Conservation (phyloP, 1,139 yeast genomes). For the Arxiozyma slooffiae region DNA sequence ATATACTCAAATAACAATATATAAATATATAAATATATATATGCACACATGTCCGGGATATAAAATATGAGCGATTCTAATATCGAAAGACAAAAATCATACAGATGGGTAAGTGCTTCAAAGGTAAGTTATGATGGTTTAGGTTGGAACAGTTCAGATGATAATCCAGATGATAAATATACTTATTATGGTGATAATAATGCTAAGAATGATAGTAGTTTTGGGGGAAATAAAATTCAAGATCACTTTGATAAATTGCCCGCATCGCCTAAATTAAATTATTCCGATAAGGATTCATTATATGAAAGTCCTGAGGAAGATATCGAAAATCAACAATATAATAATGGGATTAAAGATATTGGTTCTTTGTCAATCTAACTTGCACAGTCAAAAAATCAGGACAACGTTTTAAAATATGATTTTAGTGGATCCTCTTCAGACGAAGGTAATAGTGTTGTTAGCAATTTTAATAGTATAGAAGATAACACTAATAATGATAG, state of each 20-base stretch:
- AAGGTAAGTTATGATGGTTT: constrained; percentile 49
- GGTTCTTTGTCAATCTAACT: background rate
- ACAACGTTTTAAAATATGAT: background rate
- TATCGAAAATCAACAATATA: background rate
- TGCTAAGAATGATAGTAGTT: background rate
- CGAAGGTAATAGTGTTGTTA: background rate
- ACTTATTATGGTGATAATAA: background rate
- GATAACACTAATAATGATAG: no score
- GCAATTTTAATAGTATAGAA: background rate
- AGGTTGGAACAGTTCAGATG: constrained; percentile 39
- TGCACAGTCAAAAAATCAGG: background rate
- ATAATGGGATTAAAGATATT: background rate
- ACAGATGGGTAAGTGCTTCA: constrained; percentile 54
- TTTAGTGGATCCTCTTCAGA: background rate
- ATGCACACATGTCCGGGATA: background rate
- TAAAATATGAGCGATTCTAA: constrained; percentile 18
- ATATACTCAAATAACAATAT: no score
- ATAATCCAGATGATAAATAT: constrained; percentile 20
- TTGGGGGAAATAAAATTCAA: background rate
- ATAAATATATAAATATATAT: background rate
- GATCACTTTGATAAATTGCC: constrained; percentile 4
- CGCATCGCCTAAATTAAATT: constrained; percentile 8
- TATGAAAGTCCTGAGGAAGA: background rate
- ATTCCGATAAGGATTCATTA: background rate
- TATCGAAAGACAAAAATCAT: constrained; percentile 49